Evolutionary conservation across 2,329 filamentous ascomycete species (phyloP).

Genomic region (Calonectria henricotiae): DNA sequence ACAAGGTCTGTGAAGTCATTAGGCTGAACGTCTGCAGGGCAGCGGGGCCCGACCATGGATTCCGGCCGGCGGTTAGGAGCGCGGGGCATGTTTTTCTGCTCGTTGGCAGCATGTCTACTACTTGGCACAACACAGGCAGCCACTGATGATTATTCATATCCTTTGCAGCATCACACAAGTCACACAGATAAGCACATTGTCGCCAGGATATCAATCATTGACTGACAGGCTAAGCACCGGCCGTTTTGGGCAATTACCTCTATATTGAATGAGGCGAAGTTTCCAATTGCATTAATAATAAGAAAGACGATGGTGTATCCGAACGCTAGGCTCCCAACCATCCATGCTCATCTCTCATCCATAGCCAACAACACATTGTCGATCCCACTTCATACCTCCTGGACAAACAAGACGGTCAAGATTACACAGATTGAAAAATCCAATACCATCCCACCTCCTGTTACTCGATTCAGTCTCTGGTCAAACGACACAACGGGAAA

Average conservation of each 20-base stretch:
- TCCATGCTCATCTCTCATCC: background rate
- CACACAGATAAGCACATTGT: conserved; percentile 1
- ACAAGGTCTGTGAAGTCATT: background rate
- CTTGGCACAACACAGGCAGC: background rate
- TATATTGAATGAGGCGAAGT: conserved; percentile 9
- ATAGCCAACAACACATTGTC: conserved; percentile 12
- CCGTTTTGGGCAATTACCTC: background rate
- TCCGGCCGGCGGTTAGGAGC: background rate
- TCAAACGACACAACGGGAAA: conserved; percentile 12
- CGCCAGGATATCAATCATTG: too few species aligned
- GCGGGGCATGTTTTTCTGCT: background rate
- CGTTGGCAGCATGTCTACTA: background rate
- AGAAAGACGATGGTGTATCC: background rate
- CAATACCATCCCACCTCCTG: background rate
- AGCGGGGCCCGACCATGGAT: conserved; percentile 1
- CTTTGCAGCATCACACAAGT: background rate
- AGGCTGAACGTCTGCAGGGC: background rate
- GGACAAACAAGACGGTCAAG: conserved; percentile 9
- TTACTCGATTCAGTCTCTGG: background rate
- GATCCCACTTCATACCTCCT: conserved; percentile 1
- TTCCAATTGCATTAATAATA: conserved; percentile 6
- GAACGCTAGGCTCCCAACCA: background rate
- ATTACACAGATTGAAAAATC: conserved; percentile 1
- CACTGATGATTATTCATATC: background rate
- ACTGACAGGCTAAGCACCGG: conserved; percentile 10